Conservation (phyloP, 148 eudicot species). For the Vaccinium corymbosum region DNA sequence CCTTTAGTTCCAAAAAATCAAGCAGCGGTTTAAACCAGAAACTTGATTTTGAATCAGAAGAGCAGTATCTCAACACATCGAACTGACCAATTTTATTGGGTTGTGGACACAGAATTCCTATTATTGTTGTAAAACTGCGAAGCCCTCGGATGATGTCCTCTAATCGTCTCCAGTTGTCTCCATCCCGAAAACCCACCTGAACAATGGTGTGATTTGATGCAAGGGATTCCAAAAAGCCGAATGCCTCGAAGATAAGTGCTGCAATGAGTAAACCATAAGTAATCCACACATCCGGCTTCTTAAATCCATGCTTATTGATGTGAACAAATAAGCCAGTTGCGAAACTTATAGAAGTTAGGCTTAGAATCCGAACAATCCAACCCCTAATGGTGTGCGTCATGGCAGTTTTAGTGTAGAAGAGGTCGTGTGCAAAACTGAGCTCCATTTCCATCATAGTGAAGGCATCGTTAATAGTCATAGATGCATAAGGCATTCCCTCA, state of each 20-base stretch:
- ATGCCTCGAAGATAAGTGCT: background rate
- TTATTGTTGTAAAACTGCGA: background rate
- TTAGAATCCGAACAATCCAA: background rate
- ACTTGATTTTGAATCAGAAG: background rate
- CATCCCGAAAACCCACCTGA: background rate
- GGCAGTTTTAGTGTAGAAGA: constrained; percentile 3
- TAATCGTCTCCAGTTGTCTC: background rate
- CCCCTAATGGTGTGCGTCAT: background rate
- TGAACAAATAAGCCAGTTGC: background rate
- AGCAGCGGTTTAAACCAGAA: background rate
- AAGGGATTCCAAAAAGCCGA: background rate
- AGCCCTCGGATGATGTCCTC: too few species aligned
- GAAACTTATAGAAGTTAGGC: background rate
- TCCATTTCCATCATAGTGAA: background rate
- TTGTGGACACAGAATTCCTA: background rate
- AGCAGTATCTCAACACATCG: background rate
- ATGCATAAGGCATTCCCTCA: background rate
- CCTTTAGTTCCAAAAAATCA: background rate
- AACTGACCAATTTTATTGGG: background rate
- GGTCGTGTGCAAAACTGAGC: constrained; percentile 12
- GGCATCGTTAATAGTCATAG: background rate
- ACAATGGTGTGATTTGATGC: background rate
- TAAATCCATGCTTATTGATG: background rate
- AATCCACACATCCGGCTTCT: background rate
- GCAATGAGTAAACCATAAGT: background rate